phyloP scores from a whole-genome alignment of 257 asterid genomes.

The Capsicum rhomboideum region DNA sequence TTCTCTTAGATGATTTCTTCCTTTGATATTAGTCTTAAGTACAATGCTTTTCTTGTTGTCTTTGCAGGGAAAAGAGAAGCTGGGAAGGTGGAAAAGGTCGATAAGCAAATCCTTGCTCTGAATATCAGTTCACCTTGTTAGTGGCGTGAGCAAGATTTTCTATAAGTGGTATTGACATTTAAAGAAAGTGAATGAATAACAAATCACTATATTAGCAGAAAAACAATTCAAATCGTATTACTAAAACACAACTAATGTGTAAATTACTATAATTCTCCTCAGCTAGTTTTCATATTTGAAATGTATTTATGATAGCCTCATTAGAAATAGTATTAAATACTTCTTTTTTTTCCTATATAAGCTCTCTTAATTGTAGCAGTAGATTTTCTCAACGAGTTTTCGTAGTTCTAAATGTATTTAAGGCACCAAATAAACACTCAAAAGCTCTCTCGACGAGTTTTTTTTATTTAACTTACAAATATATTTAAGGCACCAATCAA shows the following conservation, averaged over 20 bases:
- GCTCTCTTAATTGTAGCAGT: neutral
- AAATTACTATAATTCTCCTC: neutral
- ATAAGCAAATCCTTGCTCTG: constrained; percentile 27
- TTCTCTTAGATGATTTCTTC: neutral
- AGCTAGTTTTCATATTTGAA: neutral
- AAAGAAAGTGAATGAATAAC: neutral
- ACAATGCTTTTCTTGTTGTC: neutral
- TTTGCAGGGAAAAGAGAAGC: constrained; percentile 62
- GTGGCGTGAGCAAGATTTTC: neutral
- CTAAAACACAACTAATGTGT: neutral
- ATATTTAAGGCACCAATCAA: neutral
- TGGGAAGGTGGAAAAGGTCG: constrained; percentile 62
- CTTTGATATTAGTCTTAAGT: neutral
- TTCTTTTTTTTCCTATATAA: neutral
- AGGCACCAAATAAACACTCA: neutral
- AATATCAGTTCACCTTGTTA: neutral
- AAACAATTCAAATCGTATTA: neutral
- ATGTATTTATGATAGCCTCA: neutral
- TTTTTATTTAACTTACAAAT: too few species aligned
- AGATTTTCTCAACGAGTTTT: neutral
- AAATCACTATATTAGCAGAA: neutral
- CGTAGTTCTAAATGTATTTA: neutral
- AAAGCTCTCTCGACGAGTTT: too few species aligned
- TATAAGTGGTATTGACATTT: neutral
- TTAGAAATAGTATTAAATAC: neutral